Evolutionary conservation across 345 rosid genomes (phyloP), one percentile per base, ranked within the genome.

Genomic region (Geranium rotundifolium): DNA sequence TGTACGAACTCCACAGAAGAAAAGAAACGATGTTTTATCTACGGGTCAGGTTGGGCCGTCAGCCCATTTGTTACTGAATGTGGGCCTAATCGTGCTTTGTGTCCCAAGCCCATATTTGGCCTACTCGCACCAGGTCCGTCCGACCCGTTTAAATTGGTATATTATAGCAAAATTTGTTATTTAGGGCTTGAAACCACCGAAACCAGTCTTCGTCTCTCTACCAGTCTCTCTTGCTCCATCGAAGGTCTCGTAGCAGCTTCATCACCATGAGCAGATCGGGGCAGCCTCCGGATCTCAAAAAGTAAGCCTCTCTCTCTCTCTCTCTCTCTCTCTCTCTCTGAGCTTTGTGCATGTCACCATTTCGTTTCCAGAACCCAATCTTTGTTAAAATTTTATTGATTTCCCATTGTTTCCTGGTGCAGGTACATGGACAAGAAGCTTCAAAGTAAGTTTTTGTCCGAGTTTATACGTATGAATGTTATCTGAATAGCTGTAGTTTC

Each of bases 401-500:
- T 15, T 16, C 3, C 12, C 17, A 64, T 59, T 23, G 50, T 55
- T 18, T 54, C 4, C 19, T 16, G 18, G 52, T 15, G 39, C 70
- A 71, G 74, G 23, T 71, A 71, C 74, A 71, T 71, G 74, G 74
- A 71, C 74, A 71, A 71, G 70, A 65, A 71, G 63, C 74, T 71
- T 34, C 74, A 71, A 57, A 71, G 74, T 65, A 61, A 56, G 69
- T 16, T 54, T 7, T 17, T 18, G 14, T 46, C 52, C 16, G 52
- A 9, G 13, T 14, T 12, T 14, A 46, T 7, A 3, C 12, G 0
- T 46, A 46, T 8, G 41, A 34, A 34, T 34, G 41, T 34, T 34
- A 1, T 8, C 41, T 34, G 41, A 34, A 1, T 1, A 4, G 1
- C 10, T 34, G 3, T 34, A 34, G 10, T 34, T 34, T 34, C 41